Evolutionary conservation across 2,329 filamentous ascomycete species (phyloP), one percentile per base, ranked within the genome.

Genomic region (Myriosclerotinia duriaeana): DNA sequence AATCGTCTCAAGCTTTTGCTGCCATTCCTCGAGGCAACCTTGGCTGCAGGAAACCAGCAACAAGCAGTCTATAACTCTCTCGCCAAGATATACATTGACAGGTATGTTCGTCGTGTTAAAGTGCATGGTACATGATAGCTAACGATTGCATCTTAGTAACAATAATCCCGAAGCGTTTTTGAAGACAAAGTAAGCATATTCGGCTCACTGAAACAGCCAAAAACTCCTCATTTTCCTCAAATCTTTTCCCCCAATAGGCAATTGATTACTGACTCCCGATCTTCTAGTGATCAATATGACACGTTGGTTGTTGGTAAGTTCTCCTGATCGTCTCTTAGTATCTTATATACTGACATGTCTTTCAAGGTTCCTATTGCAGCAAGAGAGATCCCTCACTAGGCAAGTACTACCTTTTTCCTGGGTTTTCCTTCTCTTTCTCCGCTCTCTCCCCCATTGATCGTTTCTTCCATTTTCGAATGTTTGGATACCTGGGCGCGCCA

Each of bases 61-160:
- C 93, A 96, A 78, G 96, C 94, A 54, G 91, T 99, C 22, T 98
- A 91, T 84, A 98, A 99, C 72, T 96, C 95, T 8, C 85, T 99
- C 40, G 95, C 95, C 62, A 99, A 99, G 86, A 99, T 99, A 73
- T 99, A 99, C 81, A 99, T 99, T 67, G 95, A 99, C 79, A 93
- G 58, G 58, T 61, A 40, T 38, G 14, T 36, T 38, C n/a, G 50
- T 20, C 9, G 11, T 17, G 7, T 14, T 17, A 50, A 1, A 6
- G n/a, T 50, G 44, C 8, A 17, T 38, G 14, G 58, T 38, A 26
- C 14, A 12, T 4, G 7, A 2, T 20, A 36, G 58, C 58, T 60
- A 50, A 60, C 4, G 3, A 14, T 9, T 11, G 5, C 4, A 11
- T 40, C 26, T 2, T 15, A 60, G 88, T 72, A 99, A 99, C 84